Conservation (phyloP, 345 rosid genomes). For the Bruguiera gymnorhiza region DNA sequence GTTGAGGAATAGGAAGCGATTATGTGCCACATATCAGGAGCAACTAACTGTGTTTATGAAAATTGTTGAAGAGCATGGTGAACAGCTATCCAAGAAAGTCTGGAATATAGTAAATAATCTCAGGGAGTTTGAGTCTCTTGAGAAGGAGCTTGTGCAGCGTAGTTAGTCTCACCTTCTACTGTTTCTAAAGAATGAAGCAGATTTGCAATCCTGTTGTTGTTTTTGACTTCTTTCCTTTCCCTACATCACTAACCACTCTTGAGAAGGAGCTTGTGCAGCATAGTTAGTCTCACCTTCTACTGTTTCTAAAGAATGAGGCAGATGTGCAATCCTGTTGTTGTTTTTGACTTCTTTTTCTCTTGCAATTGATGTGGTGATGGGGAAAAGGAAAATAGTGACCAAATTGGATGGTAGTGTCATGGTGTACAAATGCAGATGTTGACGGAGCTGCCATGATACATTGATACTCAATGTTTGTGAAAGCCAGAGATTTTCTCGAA, state of each 20-base stretch:
- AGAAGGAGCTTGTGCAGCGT: constrained; percentile 35
- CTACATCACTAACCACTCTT: neutral
- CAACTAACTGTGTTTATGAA: constrained; percentile 54
- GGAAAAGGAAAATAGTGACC: neutral
- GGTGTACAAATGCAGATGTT: neutral
- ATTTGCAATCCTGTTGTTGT: neutral
- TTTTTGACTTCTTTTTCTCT: neutral
- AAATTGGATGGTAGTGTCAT: neutral
- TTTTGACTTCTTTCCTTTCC: neutral
- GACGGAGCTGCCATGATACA: neutral
- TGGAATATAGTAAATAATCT: constrained; percentile 49
- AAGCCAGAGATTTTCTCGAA: neutral
- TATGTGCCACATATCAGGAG: constrained; percentile 61
- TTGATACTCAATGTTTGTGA: neutral
- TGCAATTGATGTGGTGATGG: neutral
- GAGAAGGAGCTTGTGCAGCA: constrained; percentile 38
- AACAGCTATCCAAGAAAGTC: constrained; percentile 48
- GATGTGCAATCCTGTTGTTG: neutral
- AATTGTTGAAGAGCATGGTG: constrained; percentile 56
- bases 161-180: constrained; percentile 24
- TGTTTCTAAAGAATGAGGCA: constrained; percentile 1
- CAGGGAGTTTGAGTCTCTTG: constrained; percentile 52
- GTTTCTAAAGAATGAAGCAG: constrained; percentile 2
- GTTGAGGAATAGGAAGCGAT: constrained; percentile 60
- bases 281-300: constrained; percentile 25